Percentiles rank a stretch among this genome's conserved stretches.
Conservation (phyloP, 768 basidiomycete species). For the Dioszegia hungarica region DNA sequence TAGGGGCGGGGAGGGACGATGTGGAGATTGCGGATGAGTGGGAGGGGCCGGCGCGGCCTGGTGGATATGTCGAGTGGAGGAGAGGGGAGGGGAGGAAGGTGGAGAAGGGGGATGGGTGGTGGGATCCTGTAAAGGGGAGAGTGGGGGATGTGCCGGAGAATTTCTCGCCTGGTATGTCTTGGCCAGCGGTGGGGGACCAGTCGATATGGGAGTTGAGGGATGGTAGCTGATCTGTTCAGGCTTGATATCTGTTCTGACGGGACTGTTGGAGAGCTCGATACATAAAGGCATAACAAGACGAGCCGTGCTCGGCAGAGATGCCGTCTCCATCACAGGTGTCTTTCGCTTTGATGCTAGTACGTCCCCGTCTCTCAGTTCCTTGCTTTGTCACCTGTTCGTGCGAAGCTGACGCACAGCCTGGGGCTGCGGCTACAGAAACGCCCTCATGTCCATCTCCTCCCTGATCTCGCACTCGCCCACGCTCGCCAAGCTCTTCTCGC, state of each 20-base stretch:
- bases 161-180: slow-evolving; percentile 37
- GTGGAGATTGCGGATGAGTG: slow-evolving; percentile 12
- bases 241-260: slow-evolving; percentile 27
- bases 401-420: slow-evolving; percentile 22
- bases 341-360: slow-evolving; percentile 41
- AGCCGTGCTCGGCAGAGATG: slow-evolving; percentile 36
- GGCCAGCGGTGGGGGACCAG: too few species aligned
- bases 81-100: slow-evolving; percentile 17
- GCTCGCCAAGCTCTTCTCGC: slow-evolving; percentile 26
- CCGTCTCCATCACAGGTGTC: slow-evolving; percentile 33
- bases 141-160: slow-evolving; percentile 27
- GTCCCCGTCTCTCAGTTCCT: slow-evolving; percentile 4
- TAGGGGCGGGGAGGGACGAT: background rate
- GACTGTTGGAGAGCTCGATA: slow-evolving; percentile 12
- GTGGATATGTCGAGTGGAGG: slow-evolving; percentile 30
- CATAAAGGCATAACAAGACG: slow-evolving; percentile 22
- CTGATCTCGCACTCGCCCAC: slow-evolving; percentile 16
- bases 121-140: slow-evolving; percentile 27
- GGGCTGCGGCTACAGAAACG: slow-evolving; percentile 50
- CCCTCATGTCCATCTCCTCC: slow-evolving; percentile 48
- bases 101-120: slow-evolving; percentile 40
- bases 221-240: slow-evolving; percentile 14
- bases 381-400: background rate
- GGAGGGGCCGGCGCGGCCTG: slow-evolving; percentile 40
- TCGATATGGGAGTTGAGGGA: too few species aligned